These are phyloP conservation scores for Plenodomus lindquistii DNA, from an alignment of 2,329 filamentous ascomycete genomes.

Conservation along the genomic window DNA sequence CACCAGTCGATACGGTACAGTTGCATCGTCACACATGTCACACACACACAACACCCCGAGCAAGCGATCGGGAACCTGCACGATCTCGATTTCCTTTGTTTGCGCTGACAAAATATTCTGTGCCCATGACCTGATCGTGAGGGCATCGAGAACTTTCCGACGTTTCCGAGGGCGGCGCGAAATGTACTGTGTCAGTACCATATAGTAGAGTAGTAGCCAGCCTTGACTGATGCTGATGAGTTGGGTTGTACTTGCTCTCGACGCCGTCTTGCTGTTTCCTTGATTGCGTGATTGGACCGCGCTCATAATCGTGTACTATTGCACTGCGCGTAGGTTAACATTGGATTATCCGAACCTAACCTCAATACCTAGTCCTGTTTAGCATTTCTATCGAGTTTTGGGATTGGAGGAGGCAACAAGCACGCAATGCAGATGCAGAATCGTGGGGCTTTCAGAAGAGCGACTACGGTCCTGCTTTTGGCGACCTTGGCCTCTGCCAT, in stretches of 20 bases:
- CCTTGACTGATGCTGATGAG: not conserved
- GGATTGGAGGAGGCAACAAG: slow-evolving; percentile 1
- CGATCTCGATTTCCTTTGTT: no score
- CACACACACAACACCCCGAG: not conserved
- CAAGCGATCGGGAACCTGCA: not conserved
- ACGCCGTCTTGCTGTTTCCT: not conserved
- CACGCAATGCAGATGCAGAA: slow-evolving; percentile 34
- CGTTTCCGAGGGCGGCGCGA: not conserved
- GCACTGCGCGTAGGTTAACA: not conserved
- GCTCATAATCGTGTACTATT: not conserved
- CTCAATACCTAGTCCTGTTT: not conserved
- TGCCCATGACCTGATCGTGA: not conserved
- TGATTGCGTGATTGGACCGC: no score
- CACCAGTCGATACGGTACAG: no score
- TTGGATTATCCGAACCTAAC: not conserved
- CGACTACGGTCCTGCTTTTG: slow-evolving; percentile 46
- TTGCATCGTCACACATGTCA: not conserved
- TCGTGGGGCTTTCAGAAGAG: slow-evolving; percentile 22
- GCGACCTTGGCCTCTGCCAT: slow-evolving; percentile 44
- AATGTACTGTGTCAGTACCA: not conserved
- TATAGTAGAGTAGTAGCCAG: no score
- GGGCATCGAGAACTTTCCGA: slow-evolving; percentile 1
- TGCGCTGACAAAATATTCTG: no score
- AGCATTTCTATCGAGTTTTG: slow-evolving; percentile 1
- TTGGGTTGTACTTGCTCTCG: no score